phyloP scores from a whole-genome alignment of 2,329 filamentous ascomycete genomes.

The Chaetomium olivaceum region DNA sequence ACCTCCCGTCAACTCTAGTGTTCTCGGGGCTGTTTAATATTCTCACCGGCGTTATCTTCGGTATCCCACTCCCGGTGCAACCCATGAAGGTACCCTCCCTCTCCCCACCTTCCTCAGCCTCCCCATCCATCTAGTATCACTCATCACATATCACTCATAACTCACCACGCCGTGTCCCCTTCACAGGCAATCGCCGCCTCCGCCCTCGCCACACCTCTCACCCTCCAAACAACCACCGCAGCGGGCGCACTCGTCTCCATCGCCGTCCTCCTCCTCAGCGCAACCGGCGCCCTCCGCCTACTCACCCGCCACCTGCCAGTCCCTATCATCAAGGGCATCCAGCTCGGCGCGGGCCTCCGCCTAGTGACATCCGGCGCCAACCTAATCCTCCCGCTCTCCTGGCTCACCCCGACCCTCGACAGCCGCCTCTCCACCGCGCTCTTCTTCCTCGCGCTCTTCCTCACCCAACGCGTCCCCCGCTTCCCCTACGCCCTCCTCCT shows the following conservation, averaged over 20 bases:
- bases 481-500: slow-evolving; percentile 78
- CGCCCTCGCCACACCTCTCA: slow-evolving; percentile 70
- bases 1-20: slow-evolving; percentile 79
- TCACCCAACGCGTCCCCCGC: slow-evolving; percentile 62
- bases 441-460: slow-evolving; percentile 70
- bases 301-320: slow-evolving; percentile 75
- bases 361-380: slow-evolving; percentile 72
- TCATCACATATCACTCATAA: not conserved
- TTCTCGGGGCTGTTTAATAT: slow-evolving; percentile 89
- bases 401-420: slow-evolving; percentile 67
- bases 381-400: slow-evolving; percentile 67
- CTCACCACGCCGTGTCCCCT: not conserved
- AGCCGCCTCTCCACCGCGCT: slow-evolving; percentile 76
- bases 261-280: slow-evolving; percentile 73
- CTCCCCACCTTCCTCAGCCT: not conserved
- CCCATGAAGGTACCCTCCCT: slow-evolving; percentile 61
- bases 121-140: not conserved
- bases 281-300: slow-evolving; percentile 75
- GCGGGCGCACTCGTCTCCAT: slow-evolving; percentile 78
- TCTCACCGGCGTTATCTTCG: slow-evolving; percentile 76
- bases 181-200: slow-evolving; percentile 79
- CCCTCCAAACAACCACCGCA: slow-evolving; percentile 71
- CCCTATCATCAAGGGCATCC: slow-evolving; percentile 90
- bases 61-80: slow-evolving; percentile 87
- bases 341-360: slow-evolving; percentile 85